Evolutionary conservation across 257 asterid species (phyloP).

Genomic region (Ilex asprella): DNA sequence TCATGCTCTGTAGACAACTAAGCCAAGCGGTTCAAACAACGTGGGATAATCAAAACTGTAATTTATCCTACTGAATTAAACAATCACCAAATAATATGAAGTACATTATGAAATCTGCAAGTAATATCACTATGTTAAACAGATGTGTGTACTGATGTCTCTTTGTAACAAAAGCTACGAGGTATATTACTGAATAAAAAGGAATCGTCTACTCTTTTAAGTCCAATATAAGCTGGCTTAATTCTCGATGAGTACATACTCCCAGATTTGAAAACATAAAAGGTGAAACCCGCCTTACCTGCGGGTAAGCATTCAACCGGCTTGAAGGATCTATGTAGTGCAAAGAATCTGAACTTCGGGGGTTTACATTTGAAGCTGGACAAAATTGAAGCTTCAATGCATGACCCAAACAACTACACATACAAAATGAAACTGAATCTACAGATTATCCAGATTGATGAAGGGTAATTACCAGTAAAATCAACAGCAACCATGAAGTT

Average conservation of each 20-base stretch:
- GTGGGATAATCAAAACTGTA: not conserved
- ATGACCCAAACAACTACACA: slow-evolving; percentile 5
- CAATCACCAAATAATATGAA: not conserved
- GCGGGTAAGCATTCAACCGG: slow-evolving; percentile 62
- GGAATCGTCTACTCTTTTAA: not conserved
- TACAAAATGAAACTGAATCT: not conserved
- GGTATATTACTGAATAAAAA: not conserved
- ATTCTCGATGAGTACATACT: not conserved
- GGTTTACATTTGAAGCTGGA: slow-evolving; percentile 68
- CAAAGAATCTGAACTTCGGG: slow-evolving; percentile 45
- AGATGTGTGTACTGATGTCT: not conserved
- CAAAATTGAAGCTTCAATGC: slow-evolving; percentile 11
- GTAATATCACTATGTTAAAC: no score
- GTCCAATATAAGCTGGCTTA: not conserved
- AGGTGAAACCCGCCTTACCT: slow-evolving; percentile 31
- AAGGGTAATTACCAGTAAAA: slow-evolving; percentile 52
- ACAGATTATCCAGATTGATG: not conserved
- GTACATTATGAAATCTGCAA: no score
- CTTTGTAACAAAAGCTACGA: not conserved
- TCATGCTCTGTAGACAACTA: not conserved
- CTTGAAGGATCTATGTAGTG: slow-evolving; percentile 67
- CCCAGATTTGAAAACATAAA: not conserved
- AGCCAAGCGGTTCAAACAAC: not conserved
- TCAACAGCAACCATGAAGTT: slow-evolving; percentile 85
- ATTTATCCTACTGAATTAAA: not conserved